Evolutionary conservation across 164 flowering plant species (phyloP).

Genomic region (Vitis labrusca): DNA sequence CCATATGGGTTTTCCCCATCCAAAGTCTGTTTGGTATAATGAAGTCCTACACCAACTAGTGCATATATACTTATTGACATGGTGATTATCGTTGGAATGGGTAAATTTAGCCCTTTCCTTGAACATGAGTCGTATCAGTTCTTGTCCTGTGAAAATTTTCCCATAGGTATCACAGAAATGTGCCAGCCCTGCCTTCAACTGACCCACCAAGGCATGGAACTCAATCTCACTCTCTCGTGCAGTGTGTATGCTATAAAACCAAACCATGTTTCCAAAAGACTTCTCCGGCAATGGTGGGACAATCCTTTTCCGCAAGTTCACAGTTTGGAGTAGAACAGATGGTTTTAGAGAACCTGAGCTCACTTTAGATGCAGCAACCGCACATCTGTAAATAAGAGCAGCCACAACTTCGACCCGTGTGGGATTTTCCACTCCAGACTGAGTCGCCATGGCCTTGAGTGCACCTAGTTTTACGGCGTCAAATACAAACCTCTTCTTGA

Average conservation of each 20-base stretch:
- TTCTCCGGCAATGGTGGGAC: slow-evolving; percentile 12
- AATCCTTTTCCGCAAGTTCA: slow-evolving; percentile 23
- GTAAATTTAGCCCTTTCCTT: neutral
- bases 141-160: neutral
- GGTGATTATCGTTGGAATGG: neutral
- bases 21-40: slow-evolving; percentile 1
- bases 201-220: neutral
- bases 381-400: slow-evolving; percentile 20
- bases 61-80: neutral
- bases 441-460: neutral
- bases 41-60: slow-evolving; percentile 4
- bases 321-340: slow-evolving; percentile 5
- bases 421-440: slow-evolving; percentile 1
- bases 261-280: slow-evolving; percentile 19
- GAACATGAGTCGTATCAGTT: neutral
- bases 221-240: neutral
- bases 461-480: neutral
- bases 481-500: neutral
- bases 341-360: neutral
- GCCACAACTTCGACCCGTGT: slow-evolving; percentile 26
- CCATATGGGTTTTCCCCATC: slow-evolving; percentile 11
- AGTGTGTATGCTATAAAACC: no score
- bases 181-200: neutral
- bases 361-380: neutral
- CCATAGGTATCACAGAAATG: neutral